phyloP scores from a whole-genome alignment of 208 protist genomes.

The Angomonas deanei region DNA sequence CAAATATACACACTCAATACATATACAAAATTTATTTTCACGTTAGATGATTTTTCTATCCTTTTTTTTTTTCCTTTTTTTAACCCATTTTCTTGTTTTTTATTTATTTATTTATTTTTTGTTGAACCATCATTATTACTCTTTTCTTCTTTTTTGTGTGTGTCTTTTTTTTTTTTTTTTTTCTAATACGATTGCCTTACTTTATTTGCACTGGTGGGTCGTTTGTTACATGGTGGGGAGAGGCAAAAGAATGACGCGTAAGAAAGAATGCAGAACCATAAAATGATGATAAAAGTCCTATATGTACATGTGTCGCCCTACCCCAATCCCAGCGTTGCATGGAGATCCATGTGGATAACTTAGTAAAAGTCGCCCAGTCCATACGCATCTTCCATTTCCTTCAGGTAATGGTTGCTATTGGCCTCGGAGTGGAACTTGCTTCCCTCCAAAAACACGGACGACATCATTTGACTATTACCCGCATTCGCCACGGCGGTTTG shows the following conservation, averaged over 20 bases:
- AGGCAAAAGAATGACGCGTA: not conserved
- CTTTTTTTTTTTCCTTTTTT: not conserved
- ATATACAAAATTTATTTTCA: not conserved
- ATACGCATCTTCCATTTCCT: slow-evolving; percentile 33
- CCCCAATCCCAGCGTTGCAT: too few relatives aligned
- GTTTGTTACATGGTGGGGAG: too few relatives aligned
- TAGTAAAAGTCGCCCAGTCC: slow-evolving; percentile 25
- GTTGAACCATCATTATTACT: too few relatives aligned
- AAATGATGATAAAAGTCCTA: too few relatives aligned
- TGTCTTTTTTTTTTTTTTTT: too few relatives aligned
- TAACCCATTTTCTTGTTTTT: not conserved
- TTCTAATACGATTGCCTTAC: too few relatives aligned
- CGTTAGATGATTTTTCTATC: not conserved
- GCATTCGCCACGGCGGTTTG: slow-evolving; percentile 25
- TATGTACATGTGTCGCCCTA: too few relatives aligned
- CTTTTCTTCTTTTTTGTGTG: too few relatives aligned
- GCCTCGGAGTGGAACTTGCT: slow-evolving; percentile 14
- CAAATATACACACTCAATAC: too few relatives aligned
- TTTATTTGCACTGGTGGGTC: too few relatives aligned
- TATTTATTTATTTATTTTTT: not conserved
- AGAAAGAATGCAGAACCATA: too few relatives aligned
- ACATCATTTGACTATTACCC: slow-evolving; percentile 20
- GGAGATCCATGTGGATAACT: not conserved
- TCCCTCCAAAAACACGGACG: slow-evolving; percentile 14
- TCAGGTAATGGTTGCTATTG: slow-evolving; percentile 13